Evolutionary conservation across 306 rosid species (phyloP), one percentile per base, ranked within the genome.

Genomic region (Gleditsia sinensis): DNA sequence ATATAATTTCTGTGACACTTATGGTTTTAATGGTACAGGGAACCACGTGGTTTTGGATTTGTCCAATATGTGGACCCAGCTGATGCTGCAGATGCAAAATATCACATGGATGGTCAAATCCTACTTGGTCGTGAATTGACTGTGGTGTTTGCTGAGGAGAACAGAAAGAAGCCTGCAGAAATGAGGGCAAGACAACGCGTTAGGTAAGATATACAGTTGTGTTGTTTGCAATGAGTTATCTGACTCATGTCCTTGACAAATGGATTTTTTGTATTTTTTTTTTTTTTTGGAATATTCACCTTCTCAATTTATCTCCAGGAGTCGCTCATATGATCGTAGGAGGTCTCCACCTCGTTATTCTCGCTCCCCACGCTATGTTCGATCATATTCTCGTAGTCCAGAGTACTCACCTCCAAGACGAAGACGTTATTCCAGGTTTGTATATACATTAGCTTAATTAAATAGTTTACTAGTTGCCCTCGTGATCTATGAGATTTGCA

Each of bases 81-180:
- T 63, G 97, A 89, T 88, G 96, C 91, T 64, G 88, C 86, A 6
- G 97, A 92, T 80, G 97, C 97, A 58, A 89, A 89, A 74, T 82
- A 88, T 78, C 78, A 89, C 60, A 78, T 92, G 91, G 97, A 92
- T 65, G 96, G 93, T 65, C 92, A 88, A 72, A 57, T 88, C 78
- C 84, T 89, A 37, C 88, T 84, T 28, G 93, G 96, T 20, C 93
- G 92, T 33, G 96, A 92, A 75, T 28, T 92, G 82, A 86, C 90
- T 11, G 91, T 89, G 39, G 93, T 92, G 28, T 87, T 88, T 83
- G 97, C 96, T 2, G 96, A 84, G 79, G 90, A 89, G 76, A 92
- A 89, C 85, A 81, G 93, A 75, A 88, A 92, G 87, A 89, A 85
- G 53, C 96, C 97, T 65, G 75, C 86, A 4, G 96, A 90, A 85